phyloP scores from a whole-genome alignment of 352 stramenopile genomes.

The Phytopythium chamaehyphon region DNA sequence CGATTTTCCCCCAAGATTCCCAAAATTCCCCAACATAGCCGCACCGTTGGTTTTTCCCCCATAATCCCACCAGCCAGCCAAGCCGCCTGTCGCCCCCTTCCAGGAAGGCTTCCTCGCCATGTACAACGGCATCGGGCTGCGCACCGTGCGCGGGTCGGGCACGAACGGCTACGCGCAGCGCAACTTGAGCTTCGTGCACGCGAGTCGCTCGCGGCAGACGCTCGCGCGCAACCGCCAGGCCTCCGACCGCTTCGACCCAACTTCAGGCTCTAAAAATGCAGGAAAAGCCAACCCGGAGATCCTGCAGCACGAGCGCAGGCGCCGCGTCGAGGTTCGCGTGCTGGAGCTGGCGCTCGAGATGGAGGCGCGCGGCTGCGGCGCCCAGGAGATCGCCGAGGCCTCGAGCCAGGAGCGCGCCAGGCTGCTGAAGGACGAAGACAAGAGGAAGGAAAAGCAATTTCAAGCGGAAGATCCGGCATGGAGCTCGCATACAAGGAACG shows the following conservation, averaged over 20 bases:
- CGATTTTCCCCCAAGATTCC: too few species aligned
- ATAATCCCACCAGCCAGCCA: too few species aligned
- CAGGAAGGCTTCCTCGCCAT: too few species aligned
- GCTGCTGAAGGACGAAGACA: constrained; percentile 23
- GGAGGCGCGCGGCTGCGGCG: constrained; percentile 63
- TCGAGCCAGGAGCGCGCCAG: constrained; percentile 49
- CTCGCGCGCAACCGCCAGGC: constrained; percentile 40
- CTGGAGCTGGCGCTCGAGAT: constrained; percentile 77
- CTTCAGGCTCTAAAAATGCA: too few species aligned
- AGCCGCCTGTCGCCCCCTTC: too few species aligned
- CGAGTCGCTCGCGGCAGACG: constrained; percentile 59
- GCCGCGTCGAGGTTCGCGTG: constrained; percentile 74
- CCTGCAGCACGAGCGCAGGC: constrained; percentile 74
- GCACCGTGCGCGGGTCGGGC: constrained; percentile 78
- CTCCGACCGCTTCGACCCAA: neutral
- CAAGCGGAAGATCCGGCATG: constrained; percentile 10
- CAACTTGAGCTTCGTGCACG: constrained; percentile 79
- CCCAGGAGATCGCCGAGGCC: constrained; percentile 68
- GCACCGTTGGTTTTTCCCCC: too few species aligned
- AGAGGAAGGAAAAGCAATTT: neutral
- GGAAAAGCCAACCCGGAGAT: constrained; percentile 69
- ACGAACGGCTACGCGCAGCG: constrained; percentile 89
- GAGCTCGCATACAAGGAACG: constrained; percentile 52
- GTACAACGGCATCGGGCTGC: constrained; percentile 89
- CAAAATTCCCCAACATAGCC: too few species aligned